Conservation (phyloP, 495 filamentous ascomycete species). For the Lasiosphaeriaceae sp. region DNA sequence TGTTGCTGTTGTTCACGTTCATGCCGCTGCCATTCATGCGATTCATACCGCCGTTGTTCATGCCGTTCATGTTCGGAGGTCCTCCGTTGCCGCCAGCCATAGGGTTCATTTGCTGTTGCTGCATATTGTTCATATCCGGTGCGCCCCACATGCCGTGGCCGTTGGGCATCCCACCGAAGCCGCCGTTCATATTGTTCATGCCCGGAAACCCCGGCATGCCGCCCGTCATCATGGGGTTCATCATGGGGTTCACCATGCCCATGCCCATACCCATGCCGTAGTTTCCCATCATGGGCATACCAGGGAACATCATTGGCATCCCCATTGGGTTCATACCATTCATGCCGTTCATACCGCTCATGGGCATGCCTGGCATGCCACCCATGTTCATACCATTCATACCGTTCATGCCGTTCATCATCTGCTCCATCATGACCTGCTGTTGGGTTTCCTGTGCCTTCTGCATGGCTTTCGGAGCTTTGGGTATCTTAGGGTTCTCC, state of each 20-base stretch:
- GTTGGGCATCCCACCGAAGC: constrained; percentile 5
- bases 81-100: constrained; percentile 33
- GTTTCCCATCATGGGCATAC: constrained; percentile 12
- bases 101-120: background rate
- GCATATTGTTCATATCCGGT: constrained; percentile 46
- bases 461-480: constrained; percentile 57
- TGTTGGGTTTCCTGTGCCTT: constrained; percentile 28
- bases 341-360: constrained; percentile 15
- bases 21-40: constrained; percentile 19
- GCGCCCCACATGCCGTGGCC: constrained; percentile 20
- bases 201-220: constrained; percentile 42
- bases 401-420: constrained; percentile 29
- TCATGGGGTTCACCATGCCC: constrained; percentile 41
- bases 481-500: constrained; percentile 60
- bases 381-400: constrained; percentile 12
- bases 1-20: constrained; percentile 22
- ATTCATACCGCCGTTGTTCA: constrained; percentile 36
- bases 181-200: constrained; percentile 34
- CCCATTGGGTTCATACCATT: constrained; percentile 16
- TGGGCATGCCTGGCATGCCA: background rate
- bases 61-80: constrained; percentile 46
- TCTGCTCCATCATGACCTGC: constrained; percentile 33
- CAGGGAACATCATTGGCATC: constrained; percentile 29
- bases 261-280: constrained; percentile 25
- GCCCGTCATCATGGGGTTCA: constrained; percentile 54